Conservation (phyloP, 805 yeast genomes). For the Wickerhamiella domercqiae region DNA sequence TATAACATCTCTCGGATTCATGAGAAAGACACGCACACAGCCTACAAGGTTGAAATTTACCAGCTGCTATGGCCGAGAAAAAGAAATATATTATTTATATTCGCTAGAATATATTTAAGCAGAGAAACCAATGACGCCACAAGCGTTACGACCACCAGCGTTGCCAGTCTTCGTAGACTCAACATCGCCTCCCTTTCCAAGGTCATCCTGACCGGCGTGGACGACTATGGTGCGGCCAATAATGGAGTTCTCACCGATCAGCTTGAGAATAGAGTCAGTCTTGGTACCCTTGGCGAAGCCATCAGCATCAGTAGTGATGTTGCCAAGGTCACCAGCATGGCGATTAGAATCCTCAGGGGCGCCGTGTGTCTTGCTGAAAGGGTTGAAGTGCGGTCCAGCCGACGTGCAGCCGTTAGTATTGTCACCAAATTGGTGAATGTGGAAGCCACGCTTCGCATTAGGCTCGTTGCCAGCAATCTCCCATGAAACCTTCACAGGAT, state of each 20-base stretch:
- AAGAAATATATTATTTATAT: no score
- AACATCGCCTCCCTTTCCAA: constrained; percentile 85
- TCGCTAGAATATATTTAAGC: constrained; percentile 28
- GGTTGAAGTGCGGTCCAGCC: constrained; percentile 96
- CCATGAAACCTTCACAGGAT: constrained; percentile 75
- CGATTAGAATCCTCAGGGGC: constrained; percentile 57
- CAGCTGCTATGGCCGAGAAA: no score
- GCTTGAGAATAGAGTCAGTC: constrained; percentile 60
- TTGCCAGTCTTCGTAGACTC: constrained; percentile 92
- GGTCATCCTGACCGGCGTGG: constrained; percentile 84
- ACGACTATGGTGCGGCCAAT: constrained; percentile 92
- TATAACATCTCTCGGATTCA: no score
- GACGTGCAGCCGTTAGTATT: constrained; percentile 98
- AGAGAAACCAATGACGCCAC: constrained; percentile 88
- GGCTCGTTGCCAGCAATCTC: constrained; percentile 82
- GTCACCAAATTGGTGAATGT: constrained; percentile 95
- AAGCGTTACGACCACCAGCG: constrained; percentile 96
- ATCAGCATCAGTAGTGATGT: constrained; percentile 67
- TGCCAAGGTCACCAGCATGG: constrained; percentile 95
- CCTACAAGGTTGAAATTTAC: no score
- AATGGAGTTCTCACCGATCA: constrained; percentile 75
- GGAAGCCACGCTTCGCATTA: constrained; percentile 77
- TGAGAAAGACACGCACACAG: no score
- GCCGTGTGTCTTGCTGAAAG: constrained; percentile 75
- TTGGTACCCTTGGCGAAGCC: constrained; percentile 89